Base-by-base conservation (phyloP, 345 rosid species). In the Eucalyptus pauciflora region DNA sequence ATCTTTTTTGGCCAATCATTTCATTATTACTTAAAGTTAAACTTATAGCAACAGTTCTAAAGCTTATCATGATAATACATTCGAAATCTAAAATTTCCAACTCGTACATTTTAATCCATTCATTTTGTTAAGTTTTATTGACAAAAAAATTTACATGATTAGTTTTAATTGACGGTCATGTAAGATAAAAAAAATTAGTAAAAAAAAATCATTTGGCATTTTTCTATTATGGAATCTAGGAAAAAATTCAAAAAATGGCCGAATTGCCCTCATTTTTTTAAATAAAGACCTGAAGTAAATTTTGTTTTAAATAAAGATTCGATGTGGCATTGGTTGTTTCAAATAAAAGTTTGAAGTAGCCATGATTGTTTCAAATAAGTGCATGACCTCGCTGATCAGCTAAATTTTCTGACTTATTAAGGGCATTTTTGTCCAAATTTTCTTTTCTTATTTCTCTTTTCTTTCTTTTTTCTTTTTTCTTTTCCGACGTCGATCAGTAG, bases 351-450 rank as follows among this genome's bases (percentile, higher is more conserved):
- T 37, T 37, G 4, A 37, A 37, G 41, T 37, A 37, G 41, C 4
- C 4, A 37, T 37, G 41, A 37, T 37, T 37, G 41, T 37, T 37
- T 37, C 4, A 37, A 37, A 37, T 37, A 37, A 37, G 41, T 1
- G 6, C 1, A 0, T 9, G 1, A 56, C 13, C 6, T 56, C 2
- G 0, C 1, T 22, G 5, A 1, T 56, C 0, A 0, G 0, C 56
- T 51, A 51, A 52, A 52, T 1, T 24, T 56, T 56, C 1, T 3
- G 4, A 24, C 3, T 2, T 0, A 56, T 22, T 56, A 56, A 56
- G 6, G 13, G 29, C 0, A 10, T 56, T 56, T 56, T 22, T 3
- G 3, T 24, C 1, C 29, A 56, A 54, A 49, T 49, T 12, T 49
- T 49, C 50, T 49, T 16, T 51, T 6, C 16, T 49, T 48, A 48